A percentile compares a stretch with the other conserved stretches of the same genome.
phyloP scores from a whole-genome alignment of 345 rosid genomes.

The Acer campestre region DNA sequence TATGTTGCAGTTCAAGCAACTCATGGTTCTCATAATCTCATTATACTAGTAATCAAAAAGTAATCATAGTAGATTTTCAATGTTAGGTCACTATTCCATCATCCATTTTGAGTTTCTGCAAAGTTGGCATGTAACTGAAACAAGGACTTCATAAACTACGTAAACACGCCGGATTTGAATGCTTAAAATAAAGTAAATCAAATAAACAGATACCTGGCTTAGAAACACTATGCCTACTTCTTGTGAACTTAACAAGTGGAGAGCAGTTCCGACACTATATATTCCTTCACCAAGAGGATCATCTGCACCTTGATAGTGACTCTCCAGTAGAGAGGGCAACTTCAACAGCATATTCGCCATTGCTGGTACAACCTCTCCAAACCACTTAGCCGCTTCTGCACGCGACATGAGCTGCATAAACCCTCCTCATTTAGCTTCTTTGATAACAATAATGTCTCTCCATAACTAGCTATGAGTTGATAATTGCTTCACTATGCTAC shows the following conservation, averaged over 20 bases:
- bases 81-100: not conserved
- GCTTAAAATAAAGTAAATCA: not conserved
- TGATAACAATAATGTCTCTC: not conserved
- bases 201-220: constrained; percentile 55
- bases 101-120: not conserved
- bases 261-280: constrained; percentile 40
- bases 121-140: no score
- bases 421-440: not conserved
- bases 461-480: not conserved
- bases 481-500: not conserved
- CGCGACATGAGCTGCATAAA: constrained; percentile 51
- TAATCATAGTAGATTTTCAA: not conserved
- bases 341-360: constrained; percentile 63
- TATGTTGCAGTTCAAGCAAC: not conserved
- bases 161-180: not conserved
- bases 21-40: not conserved
- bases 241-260: constrained; percentile 63
- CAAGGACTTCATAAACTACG: not conserved
- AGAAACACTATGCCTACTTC: constrained; percentile 78
- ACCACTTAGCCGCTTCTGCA: constrained; percentile 62
- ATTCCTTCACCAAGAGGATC: constrained; percentile 27
- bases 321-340: constrained; percentile 67
- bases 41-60: no score
- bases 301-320: constrained; percentile 59
- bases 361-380: constrained; percentile 60